Evolutionary conservation across 2,329 filamentous ascomycete genomes (phyloP), one percentile per base, ranked within the genome.

Genomic region (Amauroascus verrucosus): DNA sequence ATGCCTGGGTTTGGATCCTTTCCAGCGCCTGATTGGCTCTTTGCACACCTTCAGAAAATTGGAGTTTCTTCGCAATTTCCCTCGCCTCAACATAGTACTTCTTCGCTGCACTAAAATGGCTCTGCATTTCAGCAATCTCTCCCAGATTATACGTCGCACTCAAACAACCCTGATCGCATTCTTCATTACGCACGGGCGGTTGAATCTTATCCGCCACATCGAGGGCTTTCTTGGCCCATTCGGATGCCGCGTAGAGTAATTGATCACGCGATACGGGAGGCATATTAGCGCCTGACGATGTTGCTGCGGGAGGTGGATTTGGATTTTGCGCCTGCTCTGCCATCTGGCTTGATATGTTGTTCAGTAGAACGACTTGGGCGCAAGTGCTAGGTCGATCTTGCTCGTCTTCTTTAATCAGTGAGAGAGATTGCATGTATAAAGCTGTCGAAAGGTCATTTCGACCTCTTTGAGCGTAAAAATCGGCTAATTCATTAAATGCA

Each of bases 121-220:
- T 84, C 56, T 83, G 71, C 78, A 93, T 83, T 59, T 86, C 82
- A 0, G 86, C 84, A 60, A 96, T 84, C 62, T 94, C 86, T 22
- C 83, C 91, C 51, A 95, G 78, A 65, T 94, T 95, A 67, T 88
- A 86, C n/a, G 86, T 82, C 6, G 90, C 86, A 5, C 85, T 85
- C 1, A 85, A 85, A 63, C 90, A 96, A 1, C 85, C 87, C 53
- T 85, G 69, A 65, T 95, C 88, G 64, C 91, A 96, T 64, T 95
- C 88, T 48, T 83, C 77, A 1, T 82, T 86, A 38, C 87, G 76
- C 2, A 81, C 73, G 0, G 85, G 80, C 3, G 83, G 79, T 53
- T 77, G 70, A 40, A 94, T 83, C 26, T 80, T 77, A 6, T 75
- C 75, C 1, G 84, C 81, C 54, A 88, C 79, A 20, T 77, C 74